Percentiles rank a stretch among this genome's conserved stretches.
Conservation (phyloP, 768 basidiomycete species). For the Pleurotus eryngii region DNA sequence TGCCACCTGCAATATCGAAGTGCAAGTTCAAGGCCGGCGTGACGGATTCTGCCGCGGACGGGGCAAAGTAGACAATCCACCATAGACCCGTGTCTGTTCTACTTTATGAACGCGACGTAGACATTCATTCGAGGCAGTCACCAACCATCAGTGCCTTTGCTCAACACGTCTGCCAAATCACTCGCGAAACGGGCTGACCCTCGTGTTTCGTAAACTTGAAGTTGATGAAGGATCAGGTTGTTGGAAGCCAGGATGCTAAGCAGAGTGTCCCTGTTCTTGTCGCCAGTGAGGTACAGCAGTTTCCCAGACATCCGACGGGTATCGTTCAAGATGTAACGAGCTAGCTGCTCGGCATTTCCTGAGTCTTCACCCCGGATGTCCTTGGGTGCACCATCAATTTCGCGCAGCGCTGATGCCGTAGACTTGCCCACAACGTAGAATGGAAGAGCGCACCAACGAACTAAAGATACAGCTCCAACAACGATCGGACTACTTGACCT, state of each 20-base stretch:
- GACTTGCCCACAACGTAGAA: slow-evolving; percentile 79
- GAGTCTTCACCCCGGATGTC: slow-evolving; percentile 39
- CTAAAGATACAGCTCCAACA: slow-evolving; percentile 17
- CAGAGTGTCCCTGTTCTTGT: slow-evolving; percentile 79
- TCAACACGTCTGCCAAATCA: slow-evolving; percentile 28
- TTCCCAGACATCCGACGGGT: slow-evolving; percentile 16
- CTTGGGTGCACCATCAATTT: slow-evolving; percentile 27
- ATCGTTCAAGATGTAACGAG: slow-evolving; percentile 53
- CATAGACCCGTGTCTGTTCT: slow-evolving; percentile 27
- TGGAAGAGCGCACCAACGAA: slow-evolving; percentile 52
- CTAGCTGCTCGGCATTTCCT: slow-evolving; percentile 70
- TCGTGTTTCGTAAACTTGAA: slow-evolving; percentile 73
- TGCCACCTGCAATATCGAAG: slow-evolving; percentile 35
- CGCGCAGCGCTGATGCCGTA: slow-evolving; percentile 48
- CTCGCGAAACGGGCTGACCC: slow-evolving; percentile 49
- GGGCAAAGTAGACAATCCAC: slow-evolving; percentile 80
- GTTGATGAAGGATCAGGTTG: slow-evolving; percentile 39
- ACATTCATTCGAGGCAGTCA: not conserved
- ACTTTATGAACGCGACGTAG: slow-evolving; percentile 4
- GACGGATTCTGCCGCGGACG: slow-evolving; percentile 62
- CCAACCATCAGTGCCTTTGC: slow-evolving; percentile 17
- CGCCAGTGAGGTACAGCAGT: slow-evolving; percentile 78
- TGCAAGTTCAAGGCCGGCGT: slow-evolving; percentile 43
- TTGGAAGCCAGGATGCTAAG: slow-evolving; percentile 43
- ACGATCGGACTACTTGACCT: not conserved